Evolutionary conservation across 2,329 filamentous ascomycete genomes (phyloP).

Genomic region (Cladophialophora immunda): DNA sequence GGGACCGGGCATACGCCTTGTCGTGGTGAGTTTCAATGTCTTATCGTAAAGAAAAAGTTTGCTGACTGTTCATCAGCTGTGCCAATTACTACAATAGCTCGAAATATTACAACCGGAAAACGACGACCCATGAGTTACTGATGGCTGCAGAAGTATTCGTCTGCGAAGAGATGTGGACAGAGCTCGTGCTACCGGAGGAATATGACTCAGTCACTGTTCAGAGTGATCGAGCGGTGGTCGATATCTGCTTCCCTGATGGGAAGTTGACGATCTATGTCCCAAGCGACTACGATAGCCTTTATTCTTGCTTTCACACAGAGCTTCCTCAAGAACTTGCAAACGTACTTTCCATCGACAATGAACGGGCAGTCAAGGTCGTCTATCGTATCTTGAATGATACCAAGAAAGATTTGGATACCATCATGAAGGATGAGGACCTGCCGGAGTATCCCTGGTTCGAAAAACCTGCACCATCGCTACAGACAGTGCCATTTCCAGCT

Average conservation of each 20-base stretch:
- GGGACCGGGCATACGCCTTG: slow-evolving; percentile 33
- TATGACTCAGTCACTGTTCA: slow-evolving; percentile 6
- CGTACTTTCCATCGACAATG: slow-evolving; percentile 17
- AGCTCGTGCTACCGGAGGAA: slow-evolving; percentile 16
- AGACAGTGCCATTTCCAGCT: slow-evolving; percentile 11
- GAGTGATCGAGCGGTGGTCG: slow-evolving; percentile 21
- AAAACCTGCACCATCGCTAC: slow-evolving; percentile 24
- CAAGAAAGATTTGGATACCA: slow-evolving; percentile 19
- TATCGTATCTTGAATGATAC: slow-evolving; percentile 33
- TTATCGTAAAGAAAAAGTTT: slow-evolving; percentile 12
- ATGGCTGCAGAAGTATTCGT: slow-evolving; percentile 24
- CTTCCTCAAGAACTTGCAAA: slow-evolving; percentile 25
- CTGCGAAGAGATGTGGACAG: slow-evolving; percentile 31
- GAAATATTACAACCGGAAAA: slow-evolving; percentile 27
- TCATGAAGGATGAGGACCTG: slow-evolving; percentile 32
- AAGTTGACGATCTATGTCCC: slow-evolving; percentile 28
- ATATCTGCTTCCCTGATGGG: slow-evolving; percentile 16
- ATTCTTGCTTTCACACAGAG: slow-evolving; percentile 34
- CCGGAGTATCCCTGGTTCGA: slow-evolving; percentile 25
- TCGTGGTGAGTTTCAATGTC: slow-evolving; percentile 31
- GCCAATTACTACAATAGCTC: slow-evolving; percentile 29
- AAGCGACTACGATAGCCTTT: slow-evolving; percentile 18
- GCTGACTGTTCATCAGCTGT: slow-evolving; percentile 28
- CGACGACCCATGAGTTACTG: slow-evolving; percentile 23
- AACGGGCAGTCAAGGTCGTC: slow-evolving; percentile 24